Evolutionary conservation across 106 monocot species (phyloP).

Genomic region (Dendrobium officinale): DNA sequence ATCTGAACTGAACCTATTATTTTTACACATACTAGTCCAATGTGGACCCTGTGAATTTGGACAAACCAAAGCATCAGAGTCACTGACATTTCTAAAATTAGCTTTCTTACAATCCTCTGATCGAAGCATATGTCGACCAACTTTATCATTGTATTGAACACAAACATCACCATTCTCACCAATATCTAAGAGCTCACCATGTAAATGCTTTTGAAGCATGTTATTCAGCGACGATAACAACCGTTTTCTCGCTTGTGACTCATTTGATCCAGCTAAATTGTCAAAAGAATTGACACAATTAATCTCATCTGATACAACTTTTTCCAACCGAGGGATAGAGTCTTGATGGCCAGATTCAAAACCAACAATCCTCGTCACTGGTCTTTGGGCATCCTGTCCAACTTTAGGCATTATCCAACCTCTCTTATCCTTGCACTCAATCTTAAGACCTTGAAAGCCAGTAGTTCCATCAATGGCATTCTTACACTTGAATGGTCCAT

Average conservation of each 20-base stretch:
- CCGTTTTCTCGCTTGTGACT: slow-evolving; percentile 50
- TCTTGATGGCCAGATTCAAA: slow-evolving; percentile 37
- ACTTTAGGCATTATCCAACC: slow-evolving; percentile 17
- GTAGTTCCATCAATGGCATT: slow-evolving; percentile 21
- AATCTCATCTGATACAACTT: slow-evolving; percentile 1
- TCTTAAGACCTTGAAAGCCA: slow-evolving; percentile 34
- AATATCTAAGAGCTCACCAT: slow-evolving; percentile 37
- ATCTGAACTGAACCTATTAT: slow-evolving; percentile 15
- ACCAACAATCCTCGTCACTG: slow-evolving; percentile 64
- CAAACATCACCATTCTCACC: slow-evolving; percentile 3
- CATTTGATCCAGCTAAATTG: slow-evolving; percentile 21
- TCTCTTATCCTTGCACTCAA: slow-evolving; percentile 33
- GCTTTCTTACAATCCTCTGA: slow-evolving; percentile 56
- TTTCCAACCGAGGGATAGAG: slow-evolving; percentile 10
- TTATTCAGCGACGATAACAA: slow-evolving; percentile 62
- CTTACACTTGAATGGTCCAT: slow-evolving; percentile 19
- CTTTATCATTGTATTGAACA: slow-evolving; percentile 3
- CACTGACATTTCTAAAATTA: slow-evolving; percentile 30
- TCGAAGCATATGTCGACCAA: slow-evolving; percentile 8
- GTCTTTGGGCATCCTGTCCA: slow-evolving; percentile 23
- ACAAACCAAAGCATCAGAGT: slow-evolving; percentile 8
- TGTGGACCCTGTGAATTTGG: neutral
- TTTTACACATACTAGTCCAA: slow-evolving; percentile 5
- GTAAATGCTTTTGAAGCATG: slow-evolving; percentile 40
- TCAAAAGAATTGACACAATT: slow-evolving; percentile 15